Base-by-base conservation (phyloP, 345 rosid species). In the Sonneratia caseolaris region DNA sequence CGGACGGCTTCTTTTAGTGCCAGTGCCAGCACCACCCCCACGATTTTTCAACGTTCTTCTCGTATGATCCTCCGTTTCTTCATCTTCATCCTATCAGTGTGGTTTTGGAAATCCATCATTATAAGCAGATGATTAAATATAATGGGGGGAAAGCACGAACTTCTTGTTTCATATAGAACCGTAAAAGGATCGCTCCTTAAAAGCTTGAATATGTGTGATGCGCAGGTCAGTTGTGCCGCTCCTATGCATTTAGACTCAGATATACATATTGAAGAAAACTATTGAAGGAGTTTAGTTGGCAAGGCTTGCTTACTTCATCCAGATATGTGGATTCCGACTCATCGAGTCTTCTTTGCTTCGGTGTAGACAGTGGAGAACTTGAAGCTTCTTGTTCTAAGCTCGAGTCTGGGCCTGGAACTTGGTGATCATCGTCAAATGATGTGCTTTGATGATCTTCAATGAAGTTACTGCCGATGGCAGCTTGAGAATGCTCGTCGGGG, bases 401-500 rank as follows among this genome's bases (percentile, higher is more conserved):
- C 36, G 21, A n/a, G 55, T 68, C 70, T 13, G 36, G 70, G 48
- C 70, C 9, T 4, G 70, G 70, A 5, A 68, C 70, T 68, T n/a
- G 55, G 43, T 22, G 70, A 45, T 3, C 72, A 72, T 47, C 66
- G 27, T 35, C 38, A 62, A 62, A 12, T 62, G 66, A 55, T 70
- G 62, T 40, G 11, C 13, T 37, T 27, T 5, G 7, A 42, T 32
- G 51, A 61, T 62, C 53, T 24, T 51, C 19, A 35, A 27, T 32
- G 37, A 62, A 62, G 38, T 62, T 56, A 27, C 19, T 68, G 68
- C 77, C 73, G 72, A 76, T 42, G 10, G 45, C 76, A 45, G 87
- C 85, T 88, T 83, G 86, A 49, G 92, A 88, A 53, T 86, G 84
- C 78, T 86, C 86, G 70, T 88, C 92, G 13, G 88, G 90, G 56